Base-by-base conservation (phyloP, 2,329 filamentous ascomycete genomes). In the Xylariaceae sp. region DNA sequence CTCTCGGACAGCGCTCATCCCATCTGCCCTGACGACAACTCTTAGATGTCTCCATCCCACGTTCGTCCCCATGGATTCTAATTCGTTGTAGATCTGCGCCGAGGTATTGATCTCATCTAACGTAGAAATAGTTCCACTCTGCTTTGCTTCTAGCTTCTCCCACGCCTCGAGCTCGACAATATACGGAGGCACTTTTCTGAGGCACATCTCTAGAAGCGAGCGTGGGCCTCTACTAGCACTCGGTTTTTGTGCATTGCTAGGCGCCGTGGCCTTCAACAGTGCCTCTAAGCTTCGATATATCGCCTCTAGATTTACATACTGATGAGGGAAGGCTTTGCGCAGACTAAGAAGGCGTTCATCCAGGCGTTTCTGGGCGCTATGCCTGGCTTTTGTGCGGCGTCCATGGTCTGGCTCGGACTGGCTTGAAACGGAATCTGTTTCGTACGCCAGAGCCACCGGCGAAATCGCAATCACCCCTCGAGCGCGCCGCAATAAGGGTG, bases 131-230 rank as follows among this genome's bases (percentile, higher is more conserved):
- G 72, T 73, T 2, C 75, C 77, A 10, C 72, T 70, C 47, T 73
- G 65, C 54, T 76, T 72, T 3, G 75, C 71, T 17, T 78, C 73
- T 10, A 69, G 64, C 35, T 68, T 67, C 55, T 79, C 74, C 71
- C 73, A 73, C 1, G 69, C 68, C 58, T 82, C 76, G n/a, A 81
- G 75, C 37, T 74, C 73, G 1, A 71, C 66, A 37, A 82, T 77
- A 62, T 78, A 81, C 13, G 72, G 71, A 1, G 80, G 80, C 11
- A 83, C 71, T 60, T 74, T 76, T 55, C 76, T 73, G 4, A 83
- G 72, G 58, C 79, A 80, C 74, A 80, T 78, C 17, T 76, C 75
- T 15, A 82, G 61, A 8, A 83, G 71, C 3, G 79, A 80, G 30
- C 72, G 75, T 3, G 72, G 17, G 68, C 73, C 61, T 62, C 61